These are phyloP conservation scores for Pterula multifida DNA, from an alignment of 1,284 basidiomycete genomes.

Conservation along the genomic window DNA sequence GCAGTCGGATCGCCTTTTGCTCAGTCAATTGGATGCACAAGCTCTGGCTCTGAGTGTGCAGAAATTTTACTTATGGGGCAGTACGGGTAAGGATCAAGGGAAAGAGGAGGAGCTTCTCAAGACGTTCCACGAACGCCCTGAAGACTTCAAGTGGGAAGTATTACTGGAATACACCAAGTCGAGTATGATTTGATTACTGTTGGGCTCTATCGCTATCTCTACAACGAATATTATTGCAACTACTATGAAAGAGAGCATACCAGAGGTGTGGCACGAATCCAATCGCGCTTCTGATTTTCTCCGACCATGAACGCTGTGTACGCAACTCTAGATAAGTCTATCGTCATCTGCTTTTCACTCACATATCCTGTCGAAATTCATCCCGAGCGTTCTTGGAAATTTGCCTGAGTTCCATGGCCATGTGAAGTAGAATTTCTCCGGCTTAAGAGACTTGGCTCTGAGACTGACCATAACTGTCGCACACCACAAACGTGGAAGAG, in stretches of 20 bases:
- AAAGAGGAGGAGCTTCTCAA: conserved; percentile 39
- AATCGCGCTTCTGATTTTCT: background rate
- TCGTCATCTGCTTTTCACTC: background rate
- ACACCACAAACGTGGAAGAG: no score
- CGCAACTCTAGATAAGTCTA: background rate
- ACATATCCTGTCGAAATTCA: background rate
- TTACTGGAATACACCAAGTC: conserved; percentile 38
- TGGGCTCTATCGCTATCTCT: background rate
- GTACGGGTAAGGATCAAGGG: conserved; percentile 16
- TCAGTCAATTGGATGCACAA: conserved; percentile 75
- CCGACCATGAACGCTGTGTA: background rate
- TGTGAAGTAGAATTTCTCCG: no score
- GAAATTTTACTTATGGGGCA: conserved; percentile 68
- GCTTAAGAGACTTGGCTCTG: no score
- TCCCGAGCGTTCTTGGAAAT: background rate
- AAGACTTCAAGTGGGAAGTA: conserved; percentile 66
- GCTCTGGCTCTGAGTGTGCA: conserved; percentile 68
- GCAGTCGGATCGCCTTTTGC: conserved; percentile 34
- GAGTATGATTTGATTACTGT: background rate
- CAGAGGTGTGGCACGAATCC: background rate
- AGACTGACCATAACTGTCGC: no score
- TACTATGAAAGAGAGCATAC: background rate
- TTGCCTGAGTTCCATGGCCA: no score
- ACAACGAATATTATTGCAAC: background rate
- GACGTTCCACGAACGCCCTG: conserved; percentile 62